phyloP scores from a whole-genome alignment of 1,284 basidiomycete species.

The Apiotrichum porosum region DNA sequence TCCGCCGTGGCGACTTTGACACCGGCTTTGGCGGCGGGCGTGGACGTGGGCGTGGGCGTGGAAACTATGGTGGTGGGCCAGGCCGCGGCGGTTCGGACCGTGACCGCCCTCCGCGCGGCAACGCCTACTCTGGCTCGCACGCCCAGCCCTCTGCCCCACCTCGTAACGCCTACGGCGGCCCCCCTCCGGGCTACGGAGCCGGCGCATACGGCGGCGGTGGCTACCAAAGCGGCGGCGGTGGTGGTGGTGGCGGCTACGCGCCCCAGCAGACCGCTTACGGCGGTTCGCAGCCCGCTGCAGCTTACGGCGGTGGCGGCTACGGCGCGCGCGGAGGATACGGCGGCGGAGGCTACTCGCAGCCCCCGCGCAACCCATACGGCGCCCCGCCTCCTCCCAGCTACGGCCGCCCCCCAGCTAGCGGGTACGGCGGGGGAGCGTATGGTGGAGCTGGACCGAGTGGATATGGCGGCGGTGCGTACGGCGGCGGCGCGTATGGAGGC shows the following conservation, averaged over 20 bases:
- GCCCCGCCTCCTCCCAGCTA: conserved; percentile 3
- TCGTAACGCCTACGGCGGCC: conserved; percentile 7
- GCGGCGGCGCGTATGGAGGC: conserved; percentile 28
- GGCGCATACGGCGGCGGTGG: conserved; percentile 3
- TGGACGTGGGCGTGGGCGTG: conserved; percentile 31
- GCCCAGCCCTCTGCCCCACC: background rate
- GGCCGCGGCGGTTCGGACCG: conserved; percentile 27
- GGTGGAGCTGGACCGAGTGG: conserved; percentile 14
- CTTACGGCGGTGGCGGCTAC: conserved; percentile 7
- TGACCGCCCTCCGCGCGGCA: background rate
- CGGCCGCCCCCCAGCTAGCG: background rate
- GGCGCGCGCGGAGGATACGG: conserved; percentile 5
- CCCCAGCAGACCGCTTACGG: background rate
- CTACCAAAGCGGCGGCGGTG: background rate
- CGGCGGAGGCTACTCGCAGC: conserved; percentile 5
- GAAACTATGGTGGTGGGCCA: conserved; percentile 44
- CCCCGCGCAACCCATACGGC: conserved; percentile 11
- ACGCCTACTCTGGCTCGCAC: conserved; percentile 2
- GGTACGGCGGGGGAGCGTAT: background rate
- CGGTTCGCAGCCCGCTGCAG: background rate
- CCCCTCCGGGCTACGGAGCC: conserved; percentile 6
- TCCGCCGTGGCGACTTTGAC: conserved; percentile 50
- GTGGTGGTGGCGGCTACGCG: conserved; percentile 5
- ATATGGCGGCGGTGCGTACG: conserved; percentile 53
- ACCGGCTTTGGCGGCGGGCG: conserved; percentile 27